These are phyloP conservation scores for Pythium sukuiense DNA, from an alignment of 352 stramenopile species.

Conservation along the genomic window DNA sequence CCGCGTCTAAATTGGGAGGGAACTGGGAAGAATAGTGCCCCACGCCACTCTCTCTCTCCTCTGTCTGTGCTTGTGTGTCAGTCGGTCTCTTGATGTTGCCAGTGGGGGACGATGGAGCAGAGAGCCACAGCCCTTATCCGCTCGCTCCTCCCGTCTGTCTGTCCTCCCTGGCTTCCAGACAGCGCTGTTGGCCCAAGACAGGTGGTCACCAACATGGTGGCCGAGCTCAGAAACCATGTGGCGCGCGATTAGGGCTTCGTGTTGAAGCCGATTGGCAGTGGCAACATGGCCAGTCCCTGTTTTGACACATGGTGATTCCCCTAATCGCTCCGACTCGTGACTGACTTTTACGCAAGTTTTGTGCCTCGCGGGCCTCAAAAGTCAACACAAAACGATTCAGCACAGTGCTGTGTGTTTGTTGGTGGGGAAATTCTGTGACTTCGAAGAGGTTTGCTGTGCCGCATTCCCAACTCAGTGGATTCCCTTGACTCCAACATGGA, in stretches of 20 bases:
- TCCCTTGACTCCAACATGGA: too few relatives aligned
- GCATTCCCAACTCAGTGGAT: too few relatives aligned
- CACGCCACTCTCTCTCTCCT: constrained; percentile 12
- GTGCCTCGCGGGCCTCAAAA: too few relatives aligned
- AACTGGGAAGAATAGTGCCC: constrained; percentile 1
- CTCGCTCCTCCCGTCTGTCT: too few relatives aligned
- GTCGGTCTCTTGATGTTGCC: constrained; percentile 9
- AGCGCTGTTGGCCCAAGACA: too few relatives aligned
- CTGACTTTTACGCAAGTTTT: not conserved
- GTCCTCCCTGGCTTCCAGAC: not conserved
- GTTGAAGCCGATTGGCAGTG: constrained; percentile 1
- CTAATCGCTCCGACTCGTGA: not conserved
- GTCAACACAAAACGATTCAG: too few relatives aligned
- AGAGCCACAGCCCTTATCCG: not conserved
- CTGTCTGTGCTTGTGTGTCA: not conserved
- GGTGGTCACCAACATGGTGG: not conserved
- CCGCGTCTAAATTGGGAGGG: constrained; percentile 9
- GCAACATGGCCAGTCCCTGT: constrained; percentile 6
- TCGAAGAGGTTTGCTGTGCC: too few relatives aligned
- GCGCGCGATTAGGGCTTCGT: constrained; percentile 13
- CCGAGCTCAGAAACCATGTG: constrained; percentile 21
- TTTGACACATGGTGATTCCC: constrained; percentile 1
- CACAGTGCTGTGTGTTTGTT: too few relatives aligned
- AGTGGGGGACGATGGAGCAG: constrained; percentile 8
- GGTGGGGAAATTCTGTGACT: too few relatives aligned